These are phyloP conservation scores for Conringia planisiliqua DNA, from an alignment of 345 rosid species.

Conservation along the genomic window DNA sequence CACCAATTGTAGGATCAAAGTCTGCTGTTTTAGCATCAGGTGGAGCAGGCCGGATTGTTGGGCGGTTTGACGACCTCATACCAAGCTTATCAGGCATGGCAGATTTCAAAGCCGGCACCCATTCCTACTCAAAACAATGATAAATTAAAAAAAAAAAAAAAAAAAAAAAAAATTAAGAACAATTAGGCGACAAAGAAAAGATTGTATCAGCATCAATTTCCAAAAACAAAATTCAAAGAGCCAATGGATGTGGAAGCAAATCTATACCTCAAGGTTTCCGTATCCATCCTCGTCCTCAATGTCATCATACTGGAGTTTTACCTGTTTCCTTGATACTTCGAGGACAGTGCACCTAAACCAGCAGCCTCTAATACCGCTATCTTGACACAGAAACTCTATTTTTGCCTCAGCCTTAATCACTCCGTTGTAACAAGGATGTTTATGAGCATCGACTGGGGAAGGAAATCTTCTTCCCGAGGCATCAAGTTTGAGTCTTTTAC, in stretches of 20 bases:
- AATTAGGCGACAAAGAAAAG: constrained; percentile 1
- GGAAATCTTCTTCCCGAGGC: constrained; percentile 46
- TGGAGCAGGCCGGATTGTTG: constrained; percentile 69
- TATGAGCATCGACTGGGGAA: constrained; percentile 49
- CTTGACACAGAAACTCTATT: constrained; percentile 84
- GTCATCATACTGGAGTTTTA: constrained; percentile 85
- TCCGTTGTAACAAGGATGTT: constrained; percentile 37
- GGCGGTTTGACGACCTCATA: constrained; percentile 67
- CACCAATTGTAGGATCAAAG: constrained; percentile 45
- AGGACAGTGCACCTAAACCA: constrained; percentile 90
- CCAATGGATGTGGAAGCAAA: neutral
- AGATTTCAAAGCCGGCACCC: constrained; percentile 70
- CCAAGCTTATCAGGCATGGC: constrained; percentile 82
- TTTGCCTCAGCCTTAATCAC: constrained; percentile 58
- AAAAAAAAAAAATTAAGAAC: neutral
- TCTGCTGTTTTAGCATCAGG: constrained; percentile 32
- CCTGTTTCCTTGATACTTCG: constrained; percentile 57
- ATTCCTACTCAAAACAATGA: constrained; percentile 56
- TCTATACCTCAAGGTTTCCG: constrained; percentile 82
- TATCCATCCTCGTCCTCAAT: constrained; percentile 72
- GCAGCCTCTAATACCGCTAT: constrained; percentile 95
- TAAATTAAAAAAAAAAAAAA: neutral
- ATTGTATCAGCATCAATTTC: neutral
- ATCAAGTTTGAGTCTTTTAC: constrained; percentile 47
- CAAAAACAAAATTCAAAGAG: neutral